phyloP scores from a whole-genome alignment of 148 eudicot genomes.

The Selenicereus undatus region DNA sequence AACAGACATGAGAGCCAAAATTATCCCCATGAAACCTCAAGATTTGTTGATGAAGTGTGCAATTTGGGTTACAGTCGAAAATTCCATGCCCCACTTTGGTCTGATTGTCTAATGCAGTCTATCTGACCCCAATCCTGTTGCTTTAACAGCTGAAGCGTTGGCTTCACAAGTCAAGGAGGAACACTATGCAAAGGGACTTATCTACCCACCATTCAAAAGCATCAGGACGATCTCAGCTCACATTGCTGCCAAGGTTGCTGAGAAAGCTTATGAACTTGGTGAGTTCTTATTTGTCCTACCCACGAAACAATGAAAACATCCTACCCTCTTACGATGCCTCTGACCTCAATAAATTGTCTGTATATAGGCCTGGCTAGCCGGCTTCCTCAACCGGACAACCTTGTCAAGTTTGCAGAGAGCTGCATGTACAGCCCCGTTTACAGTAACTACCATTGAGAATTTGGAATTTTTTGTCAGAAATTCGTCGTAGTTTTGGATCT shows the following conservation, averaged over 20 bases:
- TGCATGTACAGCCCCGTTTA: slow-evolving; percentile 87
- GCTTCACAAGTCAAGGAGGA: slow-evolving; percentile 73
- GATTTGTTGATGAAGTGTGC: too few species aligned
- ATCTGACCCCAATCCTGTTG: neutral
- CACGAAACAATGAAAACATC: neutral
- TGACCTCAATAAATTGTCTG: neutral
- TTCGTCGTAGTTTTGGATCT: slow-evolving; percentile 18
- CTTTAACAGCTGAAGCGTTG: slow-evolving; percentile 76
- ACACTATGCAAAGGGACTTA: slow-evolving; percentile 40
- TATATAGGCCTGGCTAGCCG: slow-evolving; percentile 68
- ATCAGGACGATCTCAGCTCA: slow-evolving; percentile 48
- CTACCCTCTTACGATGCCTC: neutral
- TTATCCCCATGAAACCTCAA: neutral
- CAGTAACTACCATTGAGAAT: slow-evolving; percentile 31
- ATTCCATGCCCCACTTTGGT: too few species aligned
- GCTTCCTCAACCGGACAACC: slow-evolving; percentile 68
- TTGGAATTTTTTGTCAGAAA: neutral
- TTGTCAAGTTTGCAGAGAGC: slow-evolving; percentile 69
- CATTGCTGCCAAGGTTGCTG: slow-evolving; percentile 49
- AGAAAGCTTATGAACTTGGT: slow-evolving; percentile 53
- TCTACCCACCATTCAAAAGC: slow-evolving; percentile 42
- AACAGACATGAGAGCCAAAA: neutral
- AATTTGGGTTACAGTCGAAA: too few species aligned
- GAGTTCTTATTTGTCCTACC: slow-evolving; percentile 3
- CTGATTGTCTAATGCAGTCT: neutral